phyloP scores from a whole-genome alignment of 306 rosid species.

The Fragaria iinumae region DNA sequence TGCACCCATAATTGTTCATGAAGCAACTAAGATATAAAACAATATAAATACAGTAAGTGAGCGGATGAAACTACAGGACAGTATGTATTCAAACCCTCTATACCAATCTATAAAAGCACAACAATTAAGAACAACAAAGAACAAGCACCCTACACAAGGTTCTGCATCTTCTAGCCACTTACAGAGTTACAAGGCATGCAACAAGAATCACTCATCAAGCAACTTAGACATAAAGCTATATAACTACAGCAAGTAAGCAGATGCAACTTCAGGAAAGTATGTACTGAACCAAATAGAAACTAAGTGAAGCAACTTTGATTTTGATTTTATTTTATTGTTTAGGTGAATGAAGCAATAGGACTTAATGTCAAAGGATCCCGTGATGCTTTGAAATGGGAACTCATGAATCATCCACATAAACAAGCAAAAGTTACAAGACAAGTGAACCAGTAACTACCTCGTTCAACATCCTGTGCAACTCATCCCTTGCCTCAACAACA shows the following conservation, averaged over 20 bases:
- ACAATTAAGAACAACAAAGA: background rate
- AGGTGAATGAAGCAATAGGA: background rate
- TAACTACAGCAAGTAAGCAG: background rate
- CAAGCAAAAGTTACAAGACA: slow-evolving; percentile 5
- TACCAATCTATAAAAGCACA: background rate
- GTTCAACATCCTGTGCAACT: slow-evolving; percentile 96
- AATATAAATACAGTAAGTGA: background rate
- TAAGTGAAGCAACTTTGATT: background rate
- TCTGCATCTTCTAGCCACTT: background rate
- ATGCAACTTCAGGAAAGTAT: background rate
- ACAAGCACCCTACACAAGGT: slow-evolving; percentile 1
- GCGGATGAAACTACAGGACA: background rate
- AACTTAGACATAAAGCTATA: background rate
- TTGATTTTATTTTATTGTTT: background rate
- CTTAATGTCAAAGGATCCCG: background rate
- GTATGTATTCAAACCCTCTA: background rate
- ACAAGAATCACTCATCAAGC: background rate
- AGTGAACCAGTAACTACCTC: slow-evolving; percentile 51
- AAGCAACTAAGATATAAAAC: background rate
- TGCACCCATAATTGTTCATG: background rate
- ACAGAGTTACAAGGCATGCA: background rate
- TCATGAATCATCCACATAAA: slow-evolving; percentile 1
- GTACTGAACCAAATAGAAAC: background rate
- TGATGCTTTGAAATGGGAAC: background rate
- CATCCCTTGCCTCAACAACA: slow-evolving; percentile 96